These are phyloP conservation scores for Talaromyces sp. DNA, from an alignment of 2,329 filamentous ascomycete genomes.

Conservation along the genomic window DNA sequence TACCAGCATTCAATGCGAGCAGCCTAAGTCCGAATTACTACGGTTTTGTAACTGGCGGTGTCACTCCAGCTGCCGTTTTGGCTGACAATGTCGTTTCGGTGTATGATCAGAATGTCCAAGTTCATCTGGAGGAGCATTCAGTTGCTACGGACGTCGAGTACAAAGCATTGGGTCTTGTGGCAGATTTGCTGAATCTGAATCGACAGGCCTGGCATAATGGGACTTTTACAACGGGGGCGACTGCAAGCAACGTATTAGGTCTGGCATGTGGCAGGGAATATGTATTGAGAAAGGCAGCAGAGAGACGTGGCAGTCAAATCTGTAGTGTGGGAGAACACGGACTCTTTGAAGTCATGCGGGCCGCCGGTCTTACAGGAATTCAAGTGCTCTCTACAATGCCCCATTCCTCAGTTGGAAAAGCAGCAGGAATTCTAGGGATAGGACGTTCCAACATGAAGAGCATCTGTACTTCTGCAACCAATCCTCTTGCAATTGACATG, in stretches of 20 bases:
- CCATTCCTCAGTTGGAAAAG: constrained; percentile 80
- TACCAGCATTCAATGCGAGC: constrained; percentile 59
- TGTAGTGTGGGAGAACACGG: constrained; percentile 63
- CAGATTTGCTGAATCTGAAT: constrained; percentile 60
- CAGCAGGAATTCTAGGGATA: constrained; percentile 74
- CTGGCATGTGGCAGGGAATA: constrained; percentile 66
- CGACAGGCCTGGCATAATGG: constrained; percentile 60
- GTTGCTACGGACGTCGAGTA: constrained; percentile 73
- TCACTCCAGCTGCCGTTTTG: constrained; percentile 70
- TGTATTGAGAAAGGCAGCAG: constrained; percentile 40
- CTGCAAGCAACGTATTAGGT: constrained; percentile 60
- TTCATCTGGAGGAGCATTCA: constrained; percentile 72
- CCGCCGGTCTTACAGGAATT: constrained; percentile 60
- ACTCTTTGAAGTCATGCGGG: constrained; percentile 59
- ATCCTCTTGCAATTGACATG: constrained; percentile 68
- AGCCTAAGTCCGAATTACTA: constrained; percentile 68
- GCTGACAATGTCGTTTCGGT: constrained; percentile 79
- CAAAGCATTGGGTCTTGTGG: constrained; percentile 63
- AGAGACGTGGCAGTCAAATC: constrained; percentile 25
- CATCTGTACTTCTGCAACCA: constrained; percentile 38
- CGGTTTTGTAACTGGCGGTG: constrained; percentile 81
- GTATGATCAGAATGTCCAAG: constrained; percentile 77
- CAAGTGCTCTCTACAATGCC: constrained; percentile 75
- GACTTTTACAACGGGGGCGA: constrained; percentile 73
- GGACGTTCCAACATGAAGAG: constrained; percentile 64